These are phyloP conservation scores for Leptodontidium sp. DNA, from an alignment of 2,329 filamentous ascomycete species.

Conservation along the genomic window DNA sequence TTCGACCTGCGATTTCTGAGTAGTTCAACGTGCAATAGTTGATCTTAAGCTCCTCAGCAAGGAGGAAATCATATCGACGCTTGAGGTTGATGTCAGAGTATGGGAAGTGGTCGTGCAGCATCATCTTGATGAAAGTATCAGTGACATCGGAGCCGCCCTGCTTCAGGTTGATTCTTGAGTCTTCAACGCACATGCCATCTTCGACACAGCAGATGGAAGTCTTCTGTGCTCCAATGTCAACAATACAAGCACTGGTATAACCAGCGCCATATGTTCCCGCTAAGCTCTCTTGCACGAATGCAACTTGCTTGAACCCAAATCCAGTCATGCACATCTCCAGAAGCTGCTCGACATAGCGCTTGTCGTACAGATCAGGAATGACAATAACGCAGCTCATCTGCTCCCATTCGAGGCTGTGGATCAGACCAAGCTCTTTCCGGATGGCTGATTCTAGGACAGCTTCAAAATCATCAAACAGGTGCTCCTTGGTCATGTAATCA, in stretches of 20 bases:
- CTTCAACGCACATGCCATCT: slow-evolving; percentile 92
- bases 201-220: slow-evolving; percentile 97
- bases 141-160: slow-evolving; percentile 93
- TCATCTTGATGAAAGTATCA: slow-evolving; percentile 96
- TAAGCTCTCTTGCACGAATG: slow-evolving; percentile 95
- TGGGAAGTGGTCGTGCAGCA: slow-evolving; percentile 94
- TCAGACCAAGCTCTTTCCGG: slow-evolving; percentile 81
- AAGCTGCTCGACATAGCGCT: slow-evolving; percentile 85
- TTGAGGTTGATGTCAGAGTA: slow-evolving; percentile 94
- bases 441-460: slow-evolving; percentile 87
- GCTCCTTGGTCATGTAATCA: slow-evolving; percentile 82
- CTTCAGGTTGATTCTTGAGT: slow-evolving; percentile 94
- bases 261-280: slow-evolving; percentile 95
- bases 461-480: slow-evolving; percentile 87
- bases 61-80: slow-evolving; percentile 87
- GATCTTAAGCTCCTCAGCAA: slow-evolving; percentile 95
- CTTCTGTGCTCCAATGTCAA: slow-evolving; percentile 97
- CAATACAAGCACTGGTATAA: slow-evolving; percentile 91
- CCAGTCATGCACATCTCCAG: slow-evolving; percentile 87
- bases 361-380: slow-evolving; percentile 96
- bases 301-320: slow-evolving; percentile 88
- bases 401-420: slow-evolving; percentile 79
- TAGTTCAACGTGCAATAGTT: slow-evolving; percentile 93
- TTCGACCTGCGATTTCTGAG: slow-evolving; percentile 85
- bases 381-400: slow-evolving; percentile 98